These are phyloP conservation scores for Xylaria palmicola DNA, from an alignment of 495 filamentous ascomycete genomes.

Conservation along the genomic window DNA sequence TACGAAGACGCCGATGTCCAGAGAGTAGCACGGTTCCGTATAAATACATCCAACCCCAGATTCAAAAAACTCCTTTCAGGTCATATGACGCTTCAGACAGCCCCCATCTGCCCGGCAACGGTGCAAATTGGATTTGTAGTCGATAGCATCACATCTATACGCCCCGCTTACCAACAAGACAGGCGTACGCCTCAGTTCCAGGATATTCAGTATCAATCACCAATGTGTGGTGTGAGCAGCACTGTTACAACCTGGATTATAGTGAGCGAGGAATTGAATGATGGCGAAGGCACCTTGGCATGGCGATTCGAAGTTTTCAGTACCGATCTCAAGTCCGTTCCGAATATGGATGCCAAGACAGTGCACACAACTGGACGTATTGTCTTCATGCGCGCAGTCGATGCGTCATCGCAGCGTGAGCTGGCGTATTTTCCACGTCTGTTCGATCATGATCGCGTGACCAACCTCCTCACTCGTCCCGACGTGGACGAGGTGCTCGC, in stretches of 20 bases:
- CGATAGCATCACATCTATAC: constrained; percentile 3
- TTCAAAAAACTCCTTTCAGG: constrained; percentile 40
- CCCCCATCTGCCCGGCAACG: constrained; percentile 49
- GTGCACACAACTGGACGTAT: constrained; percentile 24
- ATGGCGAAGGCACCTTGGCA: neutral
- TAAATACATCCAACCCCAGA: constrained; percentile 41
- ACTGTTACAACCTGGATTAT: constrained; percentile 14
- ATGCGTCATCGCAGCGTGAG: neutral
- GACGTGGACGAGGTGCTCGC: constrained; percentile 41
- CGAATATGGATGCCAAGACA: constrained; percentile 1
- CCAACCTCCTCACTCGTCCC: constrained; percentile 30
- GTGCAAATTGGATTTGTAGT: constrained; percentile 13
- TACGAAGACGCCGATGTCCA: constrained; percentile 37
- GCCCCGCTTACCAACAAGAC: neutral
- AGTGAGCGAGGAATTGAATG: neutral
- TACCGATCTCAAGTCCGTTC: neutral
- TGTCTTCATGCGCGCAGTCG: neutral
- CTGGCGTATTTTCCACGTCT: neutral
- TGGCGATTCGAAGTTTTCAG: constrained; percentile 16
- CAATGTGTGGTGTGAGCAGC: constrained; percentile 9
- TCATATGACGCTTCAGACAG: constrained; percentile 44
- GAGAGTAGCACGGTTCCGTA: constrained; percentile 37
- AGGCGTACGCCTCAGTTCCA: constrained; percentile 10
- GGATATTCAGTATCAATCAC: constrained; percentile 16
- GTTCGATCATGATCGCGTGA: constrained; percentile 31